A percentile compares a stretch with the other conserved stretches of the same genome.
These are phyloP conservation scores for Aspergillus brunneoviolaceus DNA, from an alignment of 2,329 filamentous ascomycete species.

Conservation along the genomic window DNA sequence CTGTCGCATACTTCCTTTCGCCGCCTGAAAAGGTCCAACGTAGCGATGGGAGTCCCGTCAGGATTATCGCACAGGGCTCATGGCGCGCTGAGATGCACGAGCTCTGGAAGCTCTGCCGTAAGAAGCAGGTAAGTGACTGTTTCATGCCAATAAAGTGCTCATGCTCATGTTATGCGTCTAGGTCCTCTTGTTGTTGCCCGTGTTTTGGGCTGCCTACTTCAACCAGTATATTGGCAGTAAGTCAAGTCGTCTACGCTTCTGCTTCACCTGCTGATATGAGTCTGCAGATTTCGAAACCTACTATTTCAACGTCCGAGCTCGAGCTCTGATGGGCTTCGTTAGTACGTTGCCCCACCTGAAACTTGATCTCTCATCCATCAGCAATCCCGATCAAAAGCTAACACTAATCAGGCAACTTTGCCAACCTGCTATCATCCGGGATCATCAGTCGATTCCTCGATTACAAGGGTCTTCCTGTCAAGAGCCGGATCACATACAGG, in stretches of 20 bases:
- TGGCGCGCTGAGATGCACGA: conserved; percentile 43
- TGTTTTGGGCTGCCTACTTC: conserved; percentile 49
- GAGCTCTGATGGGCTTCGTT: conserved; percentile 51
- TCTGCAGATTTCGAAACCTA: conserved; percentile 48
- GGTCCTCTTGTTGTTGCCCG: conserved; percentile 42
- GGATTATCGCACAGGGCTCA: conserved; percentile 37
- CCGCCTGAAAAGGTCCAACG: conserved; percentile 46
- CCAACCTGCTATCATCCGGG: conserved; percentile 46
- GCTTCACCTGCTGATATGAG: neutral
- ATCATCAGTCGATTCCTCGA: conserved; percentile 49
- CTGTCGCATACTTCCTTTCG: conserved; percentile 42
- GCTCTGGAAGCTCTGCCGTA: conserved; percentile 28
- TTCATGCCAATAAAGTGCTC: neutral
- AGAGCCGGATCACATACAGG: conserved; percentile 44
- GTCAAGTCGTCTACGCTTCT: neutral
- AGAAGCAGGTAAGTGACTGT: conserved; percentile 13
- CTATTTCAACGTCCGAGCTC: conserved; percentile 49
- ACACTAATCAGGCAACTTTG: conserved; percentile 33
- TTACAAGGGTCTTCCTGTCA: conserved; percentile 40
- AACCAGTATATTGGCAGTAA: conserved; percentile 44
- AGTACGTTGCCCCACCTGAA: conserved; percentile 14
- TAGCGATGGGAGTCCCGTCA: conserved; percentile 41
- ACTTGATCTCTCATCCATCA: neutral
- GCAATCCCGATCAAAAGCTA: neutral
- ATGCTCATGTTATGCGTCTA: neutral